These are phyloP conservation scores for Fraxinus anomala DNA, from an alignment of 257 asterid genomes.

Conservation along the genomic window DNA sequence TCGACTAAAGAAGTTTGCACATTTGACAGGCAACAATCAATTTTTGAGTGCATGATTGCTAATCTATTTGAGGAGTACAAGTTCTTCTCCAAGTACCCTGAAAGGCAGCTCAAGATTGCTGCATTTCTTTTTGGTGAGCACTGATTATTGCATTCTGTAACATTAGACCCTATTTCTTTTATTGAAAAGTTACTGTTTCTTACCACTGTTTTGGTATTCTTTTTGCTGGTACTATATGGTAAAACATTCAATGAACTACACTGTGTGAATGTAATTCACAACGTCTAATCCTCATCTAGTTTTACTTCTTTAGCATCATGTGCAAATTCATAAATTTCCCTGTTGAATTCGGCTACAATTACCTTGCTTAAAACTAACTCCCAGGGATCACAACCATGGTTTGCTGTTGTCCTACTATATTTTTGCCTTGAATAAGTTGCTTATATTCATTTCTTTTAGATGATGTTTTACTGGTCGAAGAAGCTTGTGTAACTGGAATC, in stretches of 20 bases:
- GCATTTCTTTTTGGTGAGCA: slow-evolving; percentile 82
- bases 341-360: neutral
- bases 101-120: slow-evolving; percentile 77
- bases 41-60: slow-evolving; percentile 81
- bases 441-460: neutral
- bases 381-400: neutral
- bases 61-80: slow-evolving; percentile 88
- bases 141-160: slow-evolving; percentile 19
- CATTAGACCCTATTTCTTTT: neutral
- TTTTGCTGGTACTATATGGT: neutral
- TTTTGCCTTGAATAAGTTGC: neutral
- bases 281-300: neutral
- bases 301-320: neutral
- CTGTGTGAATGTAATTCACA: neutral
- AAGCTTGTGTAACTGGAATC: neutral
- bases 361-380: neutral
- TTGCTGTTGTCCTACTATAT: neutral
- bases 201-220: neutral
- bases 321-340: neutral
- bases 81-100: slow-evolving; percentile 81
- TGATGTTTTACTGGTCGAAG: neutral
- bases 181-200: slow-evolving; percentile 1
- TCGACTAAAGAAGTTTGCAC: slow-evolving; percentile 15
- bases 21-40: slow-evolving; percentile 72
- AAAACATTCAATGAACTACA: neutral